phyloP scores from a whole-genome alignment of 257 asterid genomes.

The Solanum dulcamara region DNA sequence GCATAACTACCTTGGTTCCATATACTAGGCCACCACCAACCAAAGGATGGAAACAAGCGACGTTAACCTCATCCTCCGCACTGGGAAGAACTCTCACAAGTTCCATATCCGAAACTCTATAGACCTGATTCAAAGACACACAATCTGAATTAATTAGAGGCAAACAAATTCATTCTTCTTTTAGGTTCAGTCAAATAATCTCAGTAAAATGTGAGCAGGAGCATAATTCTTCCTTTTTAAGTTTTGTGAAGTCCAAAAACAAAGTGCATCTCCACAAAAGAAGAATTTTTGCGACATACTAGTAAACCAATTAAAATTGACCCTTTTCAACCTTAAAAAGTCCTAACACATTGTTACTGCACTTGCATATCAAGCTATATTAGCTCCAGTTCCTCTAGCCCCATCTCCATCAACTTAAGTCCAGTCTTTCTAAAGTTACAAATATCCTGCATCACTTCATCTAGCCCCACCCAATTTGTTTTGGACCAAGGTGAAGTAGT shows the following conservation, averaged over 20 bases:
- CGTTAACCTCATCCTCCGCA: slow-evolving; percentile 97
- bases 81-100: slow-evolving; percentile 94
- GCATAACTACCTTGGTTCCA: slow-evolving; percentile 76
- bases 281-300: neutral
- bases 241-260: neutral
- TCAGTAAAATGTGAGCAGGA: neutral
- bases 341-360: neutral
- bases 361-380: neutral
- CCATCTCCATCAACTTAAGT: neutral
- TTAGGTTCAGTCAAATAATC: neutral
- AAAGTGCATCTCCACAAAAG: neutral
- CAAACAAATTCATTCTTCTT: neutral
- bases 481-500: neutral
- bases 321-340: neutral
- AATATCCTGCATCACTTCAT: neutral
- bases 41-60: slow-evolving; percentile 93
- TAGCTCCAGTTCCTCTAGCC: neutral
- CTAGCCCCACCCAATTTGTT: neutral
- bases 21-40: slow-evolving; percentile 96
- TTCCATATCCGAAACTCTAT: slow-evolving; percentile 92
- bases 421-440: neutral
- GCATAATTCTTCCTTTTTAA: neutral
- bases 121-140: slow-evolving; percentile 37
- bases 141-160: slow-evolving; percentile 3
- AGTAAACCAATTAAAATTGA: neutral